Base-by-base conservation (phyloP, 2,329 filamentous ascomycete genomes). In the Gremmenia infestans region DNA sequence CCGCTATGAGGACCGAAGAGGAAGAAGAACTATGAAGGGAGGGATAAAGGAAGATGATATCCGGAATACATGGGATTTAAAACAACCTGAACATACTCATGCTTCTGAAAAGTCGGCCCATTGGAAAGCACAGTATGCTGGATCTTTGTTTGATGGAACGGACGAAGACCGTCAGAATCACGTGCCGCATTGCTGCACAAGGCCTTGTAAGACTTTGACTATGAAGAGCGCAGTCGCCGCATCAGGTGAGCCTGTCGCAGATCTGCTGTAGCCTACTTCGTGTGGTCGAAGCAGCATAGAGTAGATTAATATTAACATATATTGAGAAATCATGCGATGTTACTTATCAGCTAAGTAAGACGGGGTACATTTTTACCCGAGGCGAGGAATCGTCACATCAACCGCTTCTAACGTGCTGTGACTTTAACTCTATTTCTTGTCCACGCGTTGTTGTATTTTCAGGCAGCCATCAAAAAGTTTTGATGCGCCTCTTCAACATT, bases 11-110 rank as follows among this genome's bases (percentile, higher is more conserved):
- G 42, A 56, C 36, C 1, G 61, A 63, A 7, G 57, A 60, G 40
- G 67, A 68, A 48, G 67, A 69, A 52, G 66, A 69, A 50, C 58
- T 68, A 63, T 68, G 60, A 67, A 36, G 35, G 37, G 7, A 19
- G 47, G 4, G 23, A 50, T 36, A 5, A 32, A 9, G 14, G 19
- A 15, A 48, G 5, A 12, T 17, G 22, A 28, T 8, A 43, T 32
- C 28, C 28, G 28, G 28, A 32, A 32, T 32, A 32, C 28, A 32
- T 32, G 28, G 48, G 36, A 57, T 54, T 50, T 56, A 48, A 28
- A 9, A 32, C 28, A 32, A 32, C 28, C 28, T 32, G 28, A 32
- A 32, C 28, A 32, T 32, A 32, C 28, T 25, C 19, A 40, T 46
- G 45, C 28, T 52, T 43, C 32, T 48, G 25, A 28, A 39, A 17